phyloP scores from a whole-genome alignment of 345 rosid species.

The Salix suchowensis region DNA sequence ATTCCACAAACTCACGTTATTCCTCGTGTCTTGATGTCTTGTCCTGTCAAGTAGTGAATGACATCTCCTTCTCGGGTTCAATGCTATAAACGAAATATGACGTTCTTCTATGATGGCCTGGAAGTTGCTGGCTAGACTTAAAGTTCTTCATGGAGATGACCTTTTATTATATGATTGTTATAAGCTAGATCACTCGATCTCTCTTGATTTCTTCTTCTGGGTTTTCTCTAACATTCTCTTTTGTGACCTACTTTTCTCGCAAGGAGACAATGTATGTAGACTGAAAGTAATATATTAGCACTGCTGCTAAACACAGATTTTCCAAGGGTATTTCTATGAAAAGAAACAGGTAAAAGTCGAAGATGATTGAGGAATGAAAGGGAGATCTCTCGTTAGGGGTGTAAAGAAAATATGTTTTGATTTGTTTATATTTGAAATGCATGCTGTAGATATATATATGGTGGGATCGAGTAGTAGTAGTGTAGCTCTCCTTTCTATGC shows the following conservation, averaged over 20 bases:
- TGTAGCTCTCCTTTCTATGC: slow-evolving; percentile 45
- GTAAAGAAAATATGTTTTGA: slow-evolving; percentile 21
- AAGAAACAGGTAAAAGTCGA: slow-evolving; percentile 20
- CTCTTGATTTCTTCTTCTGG: not conserved
- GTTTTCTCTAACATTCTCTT: not conserved
- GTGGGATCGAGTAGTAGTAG: not conserved
- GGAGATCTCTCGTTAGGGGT: slow-evolving; percentile 41
- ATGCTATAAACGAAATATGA: slow-evolving; percentile 4
- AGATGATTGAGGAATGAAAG: slow-evolving; percentile 47
- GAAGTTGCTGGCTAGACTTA: not conserved
- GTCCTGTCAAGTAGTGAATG: slow-evolving; percentile 4
- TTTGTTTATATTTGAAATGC: slow-evolving; percentile 10
- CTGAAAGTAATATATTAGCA: not conserved
- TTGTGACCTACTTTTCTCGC: not conserved
- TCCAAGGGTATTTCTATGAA: slow-evolving; percentile 1
- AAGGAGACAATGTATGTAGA: not conserved
- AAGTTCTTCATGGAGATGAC: not conserved
- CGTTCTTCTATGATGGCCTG: slow-evolving; percentile 11
- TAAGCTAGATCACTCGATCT: slow-evolving; percentile 3
- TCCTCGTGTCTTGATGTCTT: slow-evolving; percentile 8
- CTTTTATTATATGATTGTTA: slow-evolving; percentile 1
- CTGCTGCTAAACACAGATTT: slow-evolving; percentile 5
- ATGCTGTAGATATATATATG: not conserved
- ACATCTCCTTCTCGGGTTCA: not conserved
- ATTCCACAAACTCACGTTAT: slow-evolving; percentile 4